Base-by-base conservation (phyloP, 805 yeast species). In the Yarrowia deformans region DNA sequence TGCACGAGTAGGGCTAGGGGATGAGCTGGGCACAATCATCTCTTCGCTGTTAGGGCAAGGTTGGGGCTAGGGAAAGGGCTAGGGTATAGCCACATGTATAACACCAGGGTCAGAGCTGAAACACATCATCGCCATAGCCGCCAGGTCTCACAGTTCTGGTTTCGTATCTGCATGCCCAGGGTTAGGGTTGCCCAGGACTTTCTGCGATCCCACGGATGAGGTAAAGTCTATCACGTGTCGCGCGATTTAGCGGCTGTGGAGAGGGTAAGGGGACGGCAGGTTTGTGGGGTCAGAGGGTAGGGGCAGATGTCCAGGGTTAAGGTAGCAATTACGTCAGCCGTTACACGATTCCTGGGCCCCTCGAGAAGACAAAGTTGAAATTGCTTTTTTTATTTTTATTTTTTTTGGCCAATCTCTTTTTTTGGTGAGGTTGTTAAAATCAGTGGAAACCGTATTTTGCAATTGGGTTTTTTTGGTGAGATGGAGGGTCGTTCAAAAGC, bases 401-500 rank as follows among this genome's bases (percentile, higher is more conserved):
- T 23, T 49, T 49, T 49, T 49, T 32, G 40, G 19, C 9, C 55
- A 19, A 35, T 23, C 14, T 23, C 35, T 18, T 1, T 42, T 13
- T 6, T 49, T n/a, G 19, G 39, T 52, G 42, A 34, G 56, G 56
- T 52, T 52, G 34, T 35, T 32, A 37, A 37, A 54, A 54, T 54
- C 58, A 54, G 58, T 54, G 43, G 58, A 54, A 54, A 54, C 58
- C 58, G 58, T 54, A 37, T 37, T 54, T n/a, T 14, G 19, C 1
- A 35, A 52, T 54, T 32, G 32, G 43, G 43, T 34, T 52, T 46
- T 14, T 7, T 34, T 1, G 16, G 14, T 10, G 16, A 12, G 6
- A 13, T 10, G 40, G 16, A 39, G 40, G 29, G 29, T 23, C 29
- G 29, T 23, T 23, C 3, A 4, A 23, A 23, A 23, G 29, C 29